These are phyloP conservation scores for Neurospora sp. DNA, from an alignment of 495 filamentous ascomycete species.

Conservation along the genomic window DNA sequence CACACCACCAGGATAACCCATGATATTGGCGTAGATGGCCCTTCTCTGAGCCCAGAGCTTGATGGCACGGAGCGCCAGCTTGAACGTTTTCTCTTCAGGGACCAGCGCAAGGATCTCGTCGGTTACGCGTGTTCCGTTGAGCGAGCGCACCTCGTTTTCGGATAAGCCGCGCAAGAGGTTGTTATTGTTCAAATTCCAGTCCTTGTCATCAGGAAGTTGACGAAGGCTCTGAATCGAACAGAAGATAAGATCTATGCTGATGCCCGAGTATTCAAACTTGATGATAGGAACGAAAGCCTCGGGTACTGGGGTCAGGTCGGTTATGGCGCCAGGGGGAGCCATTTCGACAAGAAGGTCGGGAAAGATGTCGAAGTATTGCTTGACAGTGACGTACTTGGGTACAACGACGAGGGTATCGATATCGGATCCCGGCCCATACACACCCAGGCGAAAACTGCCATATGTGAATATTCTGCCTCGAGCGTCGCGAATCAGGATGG, in stretches of 20 bases:
- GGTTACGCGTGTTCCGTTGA: constrained; percentile 90
- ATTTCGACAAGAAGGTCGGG: constrained; percentile 64
- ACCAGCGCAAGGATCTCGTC: constrained; percentile 84
- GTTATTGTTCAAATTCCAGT: constrained; percentile 62
- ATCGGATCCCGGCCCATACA: constrained; percentile 92
- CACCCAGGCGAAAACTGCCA: constrained; percentile 87
- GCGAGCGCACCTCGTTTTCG: constrained; percentile 72
- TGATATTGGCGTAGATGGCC: constrained; percentile 89
- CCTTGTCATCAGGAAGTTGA: constrained; percentile 59
- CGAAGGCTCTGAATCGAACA: constrained; percentile 59
- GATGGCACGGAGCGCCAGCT: constrained; percentile 76
- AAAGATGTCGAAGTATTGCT: constrained; percentile 87
- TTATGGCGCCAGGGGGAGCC: constrained; percentile 64
- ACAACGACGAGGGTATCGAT: constrained; percentile 92
- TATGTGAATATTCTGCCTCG: constrained; percentile 90
- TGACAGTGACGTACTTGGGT: constrained; percentile 72
- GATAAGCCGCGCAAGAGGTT: constrained; percentile 75
- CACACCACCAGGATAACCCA: constrained; percentile 92
- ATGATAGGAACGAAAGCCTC: constrained; percentile 94
- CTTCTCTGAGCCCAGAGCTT: constrained; percentile 94
- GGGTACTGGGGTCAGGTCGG: constrained; percentile 74
- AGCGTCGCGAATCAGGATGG: constrained; percentile 63
- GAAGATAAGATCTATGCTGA: constrained; percentile 93
- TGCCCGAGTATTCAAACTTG: constrained; percentile 80
- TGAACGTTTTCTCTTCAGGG: constrained; percentile 80